These are phyloP conservation scores for Zymoseptoria ardabiliae DNA, from an alignment of 2,329 filamentous ascomycete species.

Conservation along the genomic window DNA sequence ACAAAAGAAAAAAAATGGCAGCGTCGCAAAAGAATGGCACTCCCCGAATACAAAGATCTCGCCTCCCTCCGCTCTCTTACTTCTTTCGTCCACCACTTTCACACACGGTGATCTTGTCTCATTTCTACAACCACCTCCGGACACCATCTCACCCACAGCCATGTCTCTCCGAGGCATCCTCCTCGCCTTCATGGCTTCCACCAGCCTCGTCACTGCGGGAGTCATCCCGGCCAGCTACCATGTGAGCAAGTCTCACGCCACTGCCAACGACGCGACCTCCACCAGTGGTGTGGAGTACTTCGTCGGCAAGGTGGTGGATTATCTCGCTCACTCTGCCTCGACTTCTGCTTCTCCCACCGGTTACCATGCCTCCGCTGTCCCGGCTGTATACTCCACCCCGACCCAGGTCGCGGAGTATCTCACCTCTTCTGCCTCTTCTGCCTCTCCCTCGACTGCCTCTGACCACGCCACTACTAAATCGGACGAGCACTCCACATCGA, in stretches of 20 bases:
- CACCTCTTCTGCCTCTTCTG: neutral
- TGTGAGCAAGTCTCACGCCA: neutral
- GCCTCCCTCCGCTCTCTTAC: neutral
- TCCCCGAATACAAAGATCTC: neutral
- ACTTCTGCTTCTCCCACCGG: neutral
- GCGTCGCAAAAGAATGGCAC: neutral
- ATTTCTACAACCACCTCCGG: neutral
- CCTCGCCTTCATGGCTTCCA: neutral
- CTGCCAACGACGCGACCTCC: neutral
- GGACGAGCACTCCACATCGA: neutral
- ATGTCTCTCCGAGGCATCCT: neutral
- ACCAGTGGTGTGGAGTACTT: neutral
- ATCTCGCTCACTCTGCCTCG: neutral
- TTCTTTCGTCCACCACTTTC: neutral
- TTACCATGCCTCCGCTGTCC: neutral
- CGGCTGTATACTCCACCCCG: neutral
- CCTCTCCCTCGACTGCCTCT: neutral
- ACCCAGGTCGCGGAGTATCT: neutral
- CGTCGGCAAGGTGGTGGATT: neutral
- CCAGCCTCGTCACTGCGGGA: neutral
- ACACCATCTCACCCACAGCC: neutral
- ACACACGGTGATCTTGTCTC: neutral
- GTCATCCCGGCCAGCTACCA: neutral
- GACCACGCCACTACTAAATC: neutral
- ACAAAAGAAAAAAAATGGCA: neutral